Evolutionary conservation across 768 basidiomycete genomes (phyloP).

Genomic region (Tylopilus sp.): DNA sequence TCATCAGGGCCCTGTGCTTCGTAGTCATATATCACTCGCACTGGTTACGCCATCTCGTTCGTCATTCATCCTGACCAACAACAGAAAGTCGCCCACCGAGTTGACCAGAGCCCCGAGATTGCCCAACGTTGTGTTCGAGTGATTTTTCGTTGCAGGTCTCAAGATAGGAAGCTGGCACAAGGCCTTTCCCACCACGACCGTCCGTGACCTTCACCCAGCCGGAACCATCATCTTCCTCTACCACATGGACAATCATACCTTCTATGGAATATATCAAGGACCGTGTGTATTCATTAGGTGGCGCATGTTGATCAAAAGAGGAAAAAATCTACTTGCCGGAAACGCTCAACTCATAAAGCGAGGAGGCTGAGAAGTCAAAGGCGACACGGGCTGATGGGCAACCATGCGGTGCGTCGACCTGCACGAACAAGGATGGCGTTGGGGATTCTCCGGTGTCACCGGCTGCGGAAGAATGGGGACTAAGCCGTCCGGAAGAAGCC

Average conservation of each 20-base stretch:
- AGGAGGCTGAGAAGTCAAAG: conserved; percentile 73
- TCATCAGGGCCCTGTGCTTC: conserved; percentile 71
- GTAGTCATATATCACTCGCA: conserved; percentile 82
- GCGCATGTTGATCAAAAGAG: conserved; percentile 1
- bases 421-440: conserved; percentile 58
- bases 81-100: conserved; percentile 43
- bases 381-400: conserved; percentile 58
- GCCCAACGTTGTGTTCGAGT: conserved; percentile 7
- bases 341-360: conserved; percentile 72
- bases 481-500: conserved; percentile 2
- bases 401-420: conserved; percentile 34
- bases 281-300: conserved; percentile 3
- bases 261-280: conserved; percentile 39
- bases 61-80: conserved; percentile 4
- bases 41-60: conserved; percentile 36
- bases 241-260: conserved; percentile 57
- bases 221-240: conserved; percentile 82
- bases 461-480: conserved; percentile 1
- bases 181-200: conserved; percentile 55
- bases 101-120: conserved; percentile 38
- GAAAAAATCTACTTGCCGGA: conserved; percentile 42
- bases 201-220: conserved; percentile 81
- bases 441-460: conserved; percentile 29
- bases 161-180: conserved; percentile 85
- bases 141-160: conserved; percentile 35